Evolutionary conservation across 129 eudicot species (phyloP), one percentile per base, ranked within the genome.

Genomic region (Flaveria trinervia): DNA sequence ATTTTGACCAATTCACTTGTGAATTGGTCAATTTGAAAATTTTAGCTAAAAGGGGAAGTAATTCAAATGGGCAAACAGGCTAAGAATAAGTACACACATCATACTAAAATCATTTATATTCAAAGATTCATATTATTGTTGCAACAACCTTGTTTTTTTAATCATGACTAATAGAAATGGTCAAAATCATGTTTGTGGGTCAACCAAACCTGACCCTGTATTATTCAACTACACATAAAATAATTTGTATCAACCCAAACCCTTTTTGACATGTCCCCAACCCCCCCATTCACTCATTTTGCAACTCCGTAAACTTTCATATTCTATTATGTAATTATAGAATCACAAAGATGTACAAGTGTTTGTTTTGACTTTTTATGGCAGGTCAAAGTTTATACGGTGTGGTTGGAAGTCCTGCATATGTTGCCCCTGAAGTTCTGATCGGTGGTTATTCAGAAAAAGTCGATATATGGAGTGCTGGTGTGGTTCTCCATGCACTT

Each of bases 401-500:
- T 50, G 82, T 85, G 54, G 89, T 83, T 71, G 89, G 89, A 61
- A 85, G 89, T 75, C 86, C 89, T 64, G 86, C 89, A 33, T 85
- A 85, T 79, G 87, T 85, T 39, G 84, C 89, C 20, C 89, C 89
- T 16, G 86, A 85, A 71, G 84, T 85, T 65, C 70, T 85, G 71
- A 65, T 46, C 0, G 86, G 86, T 48, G 81, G 82, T 41, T 85
- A 85, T 75, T 78, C 89, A 7, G 85, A 79, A 56, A 82, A 85
- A 33, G 86, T 85, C 26, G 89, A 85, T 78, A 82, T 85, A 71
- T 85, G 89, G 89, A 85, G 89, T 43, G 89, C 86, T n/a, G 89
- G 89, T 56, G 84, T 85, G 65, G 83, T 85, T 50, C 82, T 85
- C 48, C 79, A 85, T 65, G 86, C 89, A 2, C 73, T 85, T 71